Conservation (phyloP, 2,329 filamentous ascomycete species). For the Ophiognomonia clavigignenti-juglandacearum region DNA sequence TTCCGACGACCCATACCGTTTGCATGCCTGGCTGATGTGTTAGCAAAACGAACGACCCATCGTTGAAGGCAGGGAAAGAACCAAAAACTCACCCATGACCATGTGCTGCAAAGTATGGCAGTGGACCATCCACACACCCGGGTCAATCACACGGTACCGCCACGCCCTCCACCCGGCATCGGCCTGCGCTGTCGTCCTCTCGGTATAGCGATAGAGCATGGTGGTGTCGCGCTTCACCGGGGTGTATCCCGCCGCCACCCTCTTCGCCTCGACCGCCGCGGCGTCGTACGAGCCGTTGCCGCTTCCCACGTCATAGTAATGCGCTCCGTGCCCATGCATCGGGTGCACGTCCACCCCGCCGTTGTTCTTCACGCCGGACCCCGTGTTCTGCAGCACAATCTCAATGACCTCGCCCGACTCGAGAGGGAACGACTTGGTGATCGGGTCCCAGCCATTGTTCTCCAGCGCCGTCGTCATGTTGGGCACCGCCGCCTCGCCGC, state of each 20-base stretch:
- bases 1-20: constrained; percentile 36
- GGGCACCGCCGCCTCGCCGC: constrained; percentile 40
- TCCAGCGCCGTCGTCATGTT: constrained; percentile 44
- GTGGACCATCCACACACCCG: constrained; percentile 60
- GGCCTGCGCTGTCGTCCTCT: constrained; percentile 31
- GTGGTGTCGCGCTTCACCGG: constrained; percentile 43
- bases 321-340: constrained; percentile 50
- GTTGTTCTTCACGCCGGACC: constrained; percentile 37
- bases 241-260: constrained; percentile 26
- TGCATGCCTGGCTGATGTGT: constrained; percentile 31
- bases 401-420: constrained; percentile 52
- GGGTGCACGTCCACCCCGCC: constrained; percentile 40
- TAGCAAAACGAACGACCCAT: constrained; percentile 15
- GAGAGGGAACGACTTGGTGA: constrained; percentile 44
- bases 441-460: constrained; percentile 50
- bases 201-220: constrained; percentile 50
- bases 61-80: background rate
- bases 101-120: constrained; percentile 56
- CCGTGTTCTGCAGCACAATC: constrained; percentile 31
- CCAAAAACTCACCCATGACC: constrained; percentile 43
- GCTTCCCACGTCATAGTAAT: constrained; percentile 48
- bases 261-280: constrained; percentile 39
- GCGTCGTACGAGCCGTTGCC: constrained; percentile 50
- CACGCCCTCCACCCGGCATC: constrained; percentile 56
- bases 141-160: constrained; percentile 43